Percentiles rank a stretch among this genome's conserved stretches.
Evolutionary conservation across 2,329 filamentous ascomycete species (phyloP).

Genomic region (Alternaria tenuissima): DNA sequence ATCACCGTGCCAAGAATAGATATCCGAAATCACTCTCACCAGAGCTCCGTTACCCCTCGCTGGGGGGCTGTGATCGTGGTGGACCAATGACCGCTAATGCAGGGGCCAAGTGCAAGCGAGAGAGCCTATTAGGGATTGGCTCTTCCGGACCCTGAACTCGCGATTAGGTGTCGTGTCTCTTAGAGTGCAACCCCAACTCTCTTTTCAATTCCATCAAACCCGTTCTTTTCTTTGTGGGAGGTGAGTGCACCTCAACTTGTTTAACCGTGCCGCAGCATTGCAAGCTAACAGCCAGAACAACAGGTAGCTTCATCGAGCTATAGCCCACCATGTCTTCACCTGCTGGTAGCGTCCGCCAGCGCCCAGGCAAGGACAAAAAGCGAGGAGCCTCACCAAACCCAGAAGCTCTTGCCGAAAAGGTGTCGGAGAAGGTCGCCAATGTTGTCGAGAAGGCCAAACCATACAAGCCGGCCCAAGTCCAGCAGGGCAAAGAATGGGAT

Average conservation of each 20-base stretch:
- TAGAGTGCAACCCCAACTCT: constrained; percentile 27
- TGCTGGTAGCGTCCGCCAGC: constrained; percentile 48
- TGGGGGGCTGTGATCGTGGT: constrained; percentile 6
- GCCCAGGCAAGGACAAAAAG: constrained; percentile 51
- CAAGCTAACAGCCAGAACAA: constrained; percentile 24
- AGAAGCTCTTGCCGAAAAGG: constrained; percentile 41
- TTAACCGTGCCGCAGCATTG: not conserved
- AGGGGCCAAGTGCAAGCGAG: constrained; percentile 19
- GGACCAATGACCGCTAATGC: constrained; percentile 19
- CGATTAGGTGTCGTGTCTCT: constrained; percentile 36
- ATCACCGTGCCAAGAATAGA: constrained; percentile 12
- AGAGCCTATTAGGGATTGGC: constrained; percentile 17
- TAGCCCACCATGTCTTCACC: constrained; percentile 49
- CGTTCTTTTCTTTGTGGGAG: constrained; percentile 30
- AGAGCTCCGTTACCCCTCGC: constrained; percentile 12
- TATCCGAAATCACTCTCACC: not conserved
- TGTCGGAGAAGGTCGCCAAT: constrained; percentile 38
- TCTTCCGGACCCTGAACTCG: constrained; percentile 24
- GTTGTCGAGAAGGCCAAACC: constrained; percentile 44
- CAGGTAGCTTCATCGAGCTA: constrained; percentile 39
- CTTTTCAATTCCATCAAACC: constrained; percentile 28
- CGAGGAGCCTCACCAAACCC: constrained; percentile 48
- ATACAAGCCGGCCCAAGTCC: constrained; percentile 40
- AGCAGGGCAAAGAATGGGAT: constrained; percentile 73
- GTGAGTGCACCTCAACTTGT: constrained; percentile 25